Conservation (phyloP, 2,329 filamentous ascomycete species). For the Colletotrichum neosansevieriae region DNA sequence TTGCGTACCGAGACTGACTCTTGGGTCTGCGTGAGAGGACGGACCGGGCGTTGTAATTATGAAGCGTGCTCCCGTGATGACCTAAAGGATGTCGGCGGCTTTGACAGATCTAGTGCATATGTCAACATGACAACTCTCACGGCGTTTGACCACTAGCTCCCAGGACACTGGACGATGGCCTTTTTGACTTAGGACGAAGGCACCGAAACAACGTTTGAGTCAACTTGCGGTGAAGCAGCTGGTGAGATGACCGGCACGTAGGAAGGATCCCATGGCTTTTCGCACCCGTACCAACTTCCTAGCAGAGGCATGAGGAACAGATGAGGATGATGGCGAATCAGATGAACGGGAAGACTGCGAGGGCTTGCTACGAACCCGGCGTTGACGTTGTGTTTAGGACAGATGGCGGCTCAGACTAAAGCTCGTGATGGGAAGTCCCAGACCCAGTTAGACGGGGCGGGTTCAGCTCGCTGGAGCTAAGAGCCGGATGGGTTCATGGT, state of each 20-base stretch:
- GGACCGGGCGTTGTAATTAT: background rate
- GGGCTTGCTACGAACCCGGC: slow-evolving; percentile 13
- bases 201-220: background rate
- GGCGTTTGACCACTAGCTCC: no score
- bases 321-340: background rate
- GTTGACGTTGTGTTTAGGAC: slow-evolving; percentile 12
- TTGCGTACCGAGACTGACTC: background rate
- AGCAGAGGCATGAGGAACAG: background rate
- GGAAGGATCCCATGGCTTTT: background rate
- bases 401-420: slow-evolving; percentile 8
- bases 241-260: background rate
- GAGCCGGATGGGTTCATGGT: background rate
- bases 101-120: background rate
- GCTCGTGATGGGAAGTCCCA: background rate
- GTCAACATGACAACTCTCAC: background rate
- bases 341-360: slow-evolving; percentile 8
- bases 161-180: no score
- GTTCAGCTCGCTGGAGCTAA: slow-evolving; percentile 10
- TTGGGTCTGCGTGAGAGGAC: background rate
- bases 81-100: background rate
- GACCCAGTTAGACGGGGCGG: slow-evolving; percentile 21
- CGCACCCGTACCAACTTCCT: background rate
- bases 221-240: background rate
- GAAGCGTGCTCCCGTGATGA: background rate
- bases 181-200: background rate